Percentiles rank a stretch among this genome's conserved stretches.
phyloP scores from a whole-genome alignment of 2,329 filamentous ascomycete species.

The Tympanopsis confertula region DNA sequence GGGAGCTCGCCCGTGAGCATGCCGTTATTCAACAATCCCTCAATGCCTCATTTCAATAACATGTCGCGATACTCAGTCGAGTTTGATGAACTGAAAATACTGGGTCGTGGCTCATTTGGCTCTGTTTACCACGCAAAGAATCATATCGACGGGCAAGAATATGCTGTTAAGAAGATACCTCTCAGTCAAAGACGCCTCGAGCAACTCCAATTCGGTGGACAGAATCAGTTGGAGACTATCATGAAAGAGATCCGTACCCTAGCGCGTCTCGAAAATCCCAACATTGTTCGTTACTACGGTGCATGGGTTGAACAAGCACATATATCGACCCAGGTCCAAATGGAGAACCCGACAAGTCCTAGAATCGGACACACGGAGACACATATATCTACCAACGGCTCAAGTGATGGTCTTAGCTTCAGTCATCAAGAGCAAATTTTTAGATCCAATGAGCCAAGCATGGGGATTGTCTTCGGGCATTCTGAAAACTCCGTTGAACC shows the following conservation, averaged over 20 bases:
- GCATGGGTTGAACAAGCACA: constrained; percentile 18
- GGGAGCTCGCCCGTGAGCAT: constrained; percentile 1
- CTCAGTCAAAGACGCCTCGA: background rate
- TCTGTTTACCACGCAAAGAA: background rate
- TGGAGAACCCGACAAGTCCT: too few species aligned
- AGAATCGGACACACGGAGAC: background rate
- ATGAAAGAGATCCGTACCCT: constrained; percentile 17
- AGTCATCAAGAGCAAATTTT: background rate
- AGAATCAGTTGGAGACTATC: constrained; percentile 15
- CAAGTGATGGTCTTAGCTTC: too few species aligned
- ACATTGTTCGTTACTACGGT: constrained; percentile 17
- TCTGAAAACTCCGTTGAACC: background rate
- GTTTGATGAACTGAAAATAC: background rate
- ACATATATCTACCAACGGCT: too few species aligned
- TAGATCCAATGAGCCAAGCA: background rate
- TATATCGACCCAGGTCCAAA: background rate
- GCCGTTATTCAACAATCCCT: background rate
- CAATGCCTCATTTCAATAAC: background rate
- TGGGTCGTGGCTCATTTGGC: background rate
- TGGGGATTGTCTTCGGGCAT: background rate
- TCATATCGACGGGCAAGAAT: constrained; percentile 1
- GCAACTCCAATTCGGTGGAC: constrained; percentile 5
- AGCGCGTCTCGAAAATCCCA: constrained; percentile 17
- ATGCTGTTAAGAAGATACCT: background rate
- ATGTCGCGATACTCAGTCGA: background rate